Percentiles rank a stretch among this genome's conserved stretches.
These are phyloP conservation scores for Trichothecium roseum DNA, from an alignment of 2,329 filamentous ascomycete species.

Conservation along the genomic window DNA sequence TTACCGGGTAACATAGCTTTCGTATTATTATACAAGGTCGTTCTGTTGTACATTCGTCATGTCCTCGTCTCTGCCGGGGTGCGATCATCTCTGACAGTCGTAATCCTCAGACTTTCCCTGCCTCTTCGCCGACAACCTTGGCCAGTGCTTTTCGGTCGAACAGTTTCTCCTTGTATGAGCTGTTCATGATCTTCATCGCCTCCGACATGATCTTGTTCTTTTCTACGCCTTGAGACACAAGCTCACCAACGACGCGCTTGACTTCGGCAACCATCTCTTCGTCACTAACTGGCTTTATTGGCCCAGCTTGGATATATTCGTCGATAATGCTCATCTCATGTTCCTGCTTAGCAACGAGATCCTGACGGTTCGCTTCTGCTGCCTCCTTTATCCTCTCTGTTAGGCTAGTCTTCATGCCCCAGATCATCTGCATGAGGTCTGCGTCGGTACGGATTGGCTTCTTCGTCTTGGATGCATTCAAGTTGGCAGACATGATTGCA, in stretches of 20 bases:
- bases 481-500: slow-evolving; percentile 55
- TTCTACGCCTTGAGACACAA: slow-evolving; percentile 33
- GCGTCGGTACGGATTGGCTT: slow-evolving; percentile 60
- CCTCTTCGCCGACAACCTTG: slow-evolving; percentile 46
- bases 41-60: background rate
- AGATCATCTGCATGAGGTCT: slow-evolving; percentile 57
- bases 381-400: slow-evolving; percentile 55
- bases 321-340: slow-evolving; percentile 54
- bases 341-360: slow-evolving; percentile 62
- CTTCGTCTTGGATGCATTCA: slow-evolving; percentile 65
- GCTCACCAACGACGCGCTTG: slow-evolving; percentile 36
- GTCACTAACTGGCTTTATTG: slow-evolving; percentile 46
- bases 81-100: background rate
- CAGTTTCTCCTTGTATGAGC: slow-evolving; percentile 49
- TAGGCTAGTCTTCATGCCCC: slow-evolving; percentile 48
- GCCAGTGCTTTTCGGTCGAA: slow-evolving; percentile 53
- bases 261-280: slow-evolving; percentile 49
- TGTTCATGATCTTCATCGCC: slow-evolving; percentile 51
- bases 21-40: background rate
- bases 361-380: slow-evolving; percentile 49
- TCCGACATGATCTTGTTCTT: slow-evolving; percentile 43
- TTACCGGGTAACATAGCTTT: too few relatives aligned
- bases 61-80: too few relatives aligned
- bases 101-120: slow-evolving; percentile 7
- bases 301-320: slow-evolving; percentile 51